phyloP scores from a whole-genome alignment of 1,284 basidiomycete genomes.

The Microstroma glucosiphilum region DNA sequence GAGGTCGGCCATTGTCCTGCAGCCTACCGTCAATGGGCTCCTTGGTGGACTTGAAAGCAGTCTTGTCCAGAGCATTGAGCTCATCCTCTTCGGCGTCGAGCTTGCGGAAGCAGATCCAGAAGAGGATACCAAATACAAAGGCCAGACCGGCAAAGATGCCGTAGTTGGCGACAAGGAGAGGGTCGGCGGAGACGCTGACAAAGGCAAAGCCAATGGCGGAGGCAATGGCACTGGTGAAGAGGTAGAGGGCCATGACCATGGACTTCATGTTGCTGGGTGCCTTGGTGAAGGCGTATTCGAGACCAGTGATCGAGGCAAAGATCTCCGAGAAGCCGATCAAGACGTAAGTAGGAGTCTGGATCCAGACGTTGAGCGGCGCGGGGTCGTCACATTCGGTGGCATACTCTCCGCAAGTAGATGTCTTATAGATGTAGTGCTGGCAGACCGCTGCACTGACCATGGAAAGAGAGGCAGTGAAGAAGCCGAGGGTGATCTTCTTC shows the following conservation, averaged over 20 bases:
- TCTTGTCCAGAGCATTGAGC: slow-evolving; percentile 19
- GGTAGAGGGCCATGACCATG: slow-evolving; percentile 53
- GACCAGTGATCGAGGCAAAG: slow-evolving; percentile 70
- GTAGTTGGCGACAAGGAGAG: slow-evolving; percentile 57
- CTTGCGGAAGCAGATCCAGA: slow-evolving; percentile 60
- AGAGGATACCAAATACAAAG: slow-evolving; percentile 56
- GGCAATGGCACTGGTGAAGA: slow-evolving; percentile 64
- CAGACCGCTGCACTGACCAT: slow-evolving; percentile 64
- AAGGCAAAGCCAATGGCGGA: slow-evolving; percentile 58
- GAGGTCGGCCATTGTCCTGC: no score
- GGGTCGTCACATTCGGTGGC: slow-evolving; percentile 49
- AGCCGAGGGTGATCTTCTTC: slow-evolving; percentile 66
- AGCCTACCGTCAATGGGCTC: no score
- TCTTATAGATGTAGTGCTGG: slow-evolving; percentile 55
- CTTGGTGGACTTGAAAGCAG: neutral
- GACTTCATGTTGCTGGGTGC: slow-evolving; percentile 53
- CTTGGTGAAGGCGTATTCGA: slow-evolving; percentile 80
- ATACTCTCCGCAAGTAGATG: slow-evolving; percentile 56
- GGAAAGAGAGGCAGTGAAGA: slow-evolving; percentile 55
- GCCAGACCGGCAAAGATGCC: slow-evolving; percentile 57
- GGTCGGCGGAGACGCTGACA: slow-evolving; percentile 57
- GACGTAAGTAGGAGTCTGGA: slow-evolving; percentile 53
- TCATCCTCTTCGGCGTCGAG: slow-evolving; percentile 61
- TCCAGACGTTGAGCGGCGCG: slow-evolving; percentile 50
- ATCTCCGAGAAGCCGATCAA: slow-evolving; percentile 60